Conservation (phyloP, 805 yeast species). For the Zygosaccharomyces rouxii region DNA sequence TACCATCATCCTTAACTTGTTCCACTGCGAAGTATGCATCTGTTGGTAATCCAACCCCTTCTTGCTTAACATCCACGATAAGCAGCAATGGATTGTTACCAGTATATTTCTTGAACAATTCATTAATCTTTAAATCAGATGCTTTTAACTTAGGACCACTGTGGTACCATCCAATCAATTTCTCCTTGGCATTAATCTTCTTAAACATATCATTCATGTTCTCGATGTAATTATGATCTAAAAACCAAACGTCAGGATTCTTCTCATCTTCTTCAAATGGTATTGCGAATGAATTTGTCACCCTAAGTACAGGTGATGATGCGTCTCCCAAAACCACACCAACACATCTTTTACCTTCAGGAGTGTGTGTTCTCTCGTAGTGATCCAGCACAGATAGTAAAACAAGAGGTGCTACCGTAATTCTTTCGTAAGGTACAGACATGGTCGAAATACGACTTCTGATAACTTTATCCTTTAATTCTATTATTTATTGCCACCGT, state of each 20-base stretch:
- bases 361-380: constrained; percentile 78
- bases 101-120: constrained; percentile 77
- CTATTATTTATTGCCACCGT: constrained; percentile 3
- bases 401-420: constrained; percentile 93
- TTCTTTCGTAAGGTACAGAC: constrained; percentile 45
- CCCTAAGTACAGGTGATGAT: constrained; percentile 50
- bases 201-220: constrained; percentile 97
- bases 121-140: constrained; percentile 88
- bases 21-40: constrained; percentile 92
- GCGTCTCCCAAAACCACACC: constrained; percentile 92
- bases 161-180: constrained; percentile 98
- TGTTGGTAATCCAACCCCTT: constrained; percentile 84
- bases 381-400: constrained; percentile 93
- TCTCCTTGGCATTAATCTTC: constrained; percentile 95
- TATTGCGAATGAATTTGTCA: constrained; percentile 90
- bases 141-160: constrained; percentile 90
- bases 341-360: constrained; percentile 74
- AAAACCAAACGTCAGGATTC: constrained; percentile 89
- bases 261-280: constrained; percentile 97
- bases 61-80: constrained; percentile 86
- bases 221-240: constrained; percentile 94
- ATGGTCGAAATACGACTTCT: neutral
- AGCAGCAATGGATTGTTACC: constrained; percentile 63
- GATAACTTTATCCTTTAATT: neutral
- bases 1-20: constrained; percentile 94